Base-by-base conservation (phyloP, 345 rosid genomes). In the Eutrema japonicum region DNA sequence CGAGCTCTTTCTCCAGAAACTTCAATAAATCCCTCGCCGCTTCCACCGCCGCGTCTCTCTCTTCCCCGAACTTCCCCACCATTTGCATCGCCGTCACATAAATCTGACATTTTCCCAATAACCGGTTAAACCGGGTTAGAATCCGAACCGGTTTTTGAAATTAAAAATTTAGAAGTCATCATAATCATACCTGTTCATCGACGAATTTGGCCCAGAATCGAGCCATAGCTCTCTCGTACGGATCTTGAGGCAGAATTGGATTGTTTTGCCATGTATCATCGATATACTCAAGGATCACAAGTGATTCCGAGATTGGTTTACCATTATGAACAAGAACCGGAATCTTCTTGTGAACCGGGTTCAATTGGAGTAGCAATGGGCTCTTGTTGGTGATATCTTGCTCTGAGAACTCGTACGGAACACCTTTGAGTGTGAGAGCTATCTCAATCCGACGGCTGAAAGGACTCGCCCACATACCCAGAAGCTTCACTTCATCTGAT, bases 261-360 rank as follows among this genome's bases (percentile, higher is more conserved):
- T 75, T 70, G 14, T 52, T 10, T n/a, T 54, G 69, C 85, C 89
- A 83, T 3, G 82, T 83, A 33, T 83, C 81, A 14, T 85, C 85
- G 71, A 85, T 79, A 65, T 85, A 85, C 6, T 85, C 85, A 10
- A 85, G 77, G 26, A 83, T 85, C 35, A 81, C 50, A 6, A 61
- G 73, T 2, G 85, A 85, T 42, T 85, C 89, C 0, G 55, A 59
- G 8, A 83, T 36, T 3, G 89, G 77, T 50, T 83, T 79, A 43
- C 81, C 89, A n/a, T 67, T 80, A 71, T 83, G 88, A 0, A 83
- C 70, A 40, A 85, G 79, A 62, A 85, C 86, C 10, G 85, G 86
- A 2, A 83, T 45, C 61, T 73, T 80, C 72, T 83, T 76, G 32
- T 85, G 78, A 57, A 85, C 36, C 10, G 87, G 85, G 70, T 82